Conservation (phyloP, 257 asterid genomes). For the Leptodermis oblonga region DNA sequence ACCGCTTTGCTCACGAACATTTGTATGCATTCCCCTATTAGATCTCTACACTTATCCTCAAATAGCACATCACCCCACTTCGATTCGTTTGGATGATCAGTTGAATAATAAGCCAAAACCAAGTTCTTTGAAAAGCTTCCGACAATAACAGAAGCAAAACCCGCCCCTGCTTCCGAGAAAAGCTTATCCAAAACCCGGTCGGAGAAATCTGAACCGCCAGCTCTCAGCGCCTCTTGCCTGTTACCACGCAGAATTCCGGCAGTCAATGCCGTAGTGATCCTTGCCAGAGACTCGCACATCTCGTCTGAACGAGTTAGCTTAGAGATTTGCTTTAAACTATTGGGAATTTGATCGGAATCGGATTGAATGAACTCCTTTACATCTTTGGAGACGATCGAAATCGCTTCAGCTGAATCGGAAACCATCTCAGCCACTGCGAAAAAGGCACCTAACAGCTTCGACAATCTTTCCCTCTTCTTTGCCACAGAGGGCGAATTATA, state of each 20-base stretch:
- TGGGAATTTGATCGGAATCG: slow-evolving; percentile 61
- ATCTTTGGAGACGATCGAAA: slow-evolving; percentile 58
- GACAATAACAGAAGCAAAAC: slow-evolving; percentile 61
- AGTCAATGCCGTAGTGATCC: slow-evolving; percentile 45
- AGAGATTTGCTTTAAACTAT: slow-evolving; percentile 60
- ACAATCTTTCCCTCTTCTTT: slow-evolving; percentile 42
- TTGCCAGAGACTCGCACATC: slow-evolving; percentile 40
- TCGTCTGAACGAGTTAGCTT: slow-evolving; percentile 52
- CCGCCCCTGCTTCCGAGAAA: slow-evolving; percentile 57
- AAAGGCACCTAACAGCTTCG: slow-evolving; percentile 37
- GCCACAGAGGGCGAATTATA: slow-evolving; percentile 51
- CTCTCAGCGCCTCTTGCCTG: slow-evolving; percentile 16
- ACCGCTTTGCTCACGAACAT: slow-evolving; percentile 62
- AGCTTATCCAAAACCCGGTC: slow-evolving; percentile 41
- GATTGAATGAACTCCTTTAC: slow-evolving; percentile 50
- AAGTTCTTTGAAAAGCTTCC: slow-evolving; percentile 62
- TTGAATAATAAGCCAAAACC: slow-evolving; percentile 42
- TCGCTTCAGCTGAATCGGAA: slow-evolving; percentile 58
- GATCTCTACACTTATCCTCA: slow-evolving; percentile 50
- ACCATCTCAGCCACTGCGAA: slow-evolving; percentile 47
- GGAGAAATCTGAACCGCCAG: slow-evolving; percentile 19
- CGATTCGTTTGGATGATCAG: slow-evolving; percentile 11
- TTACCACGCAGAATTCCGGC: slow-evolving; percentile 47
- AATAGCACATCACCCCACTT: slow-evolving; percentile 40
- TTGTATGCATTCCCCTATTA: slow-evolving; percentile 47